Percentiles rank a stretch among this genome's conserved stretches.
Conservation (phyloP, 805 yeast genomes). For the Metschnikowia proteae region DNA sequence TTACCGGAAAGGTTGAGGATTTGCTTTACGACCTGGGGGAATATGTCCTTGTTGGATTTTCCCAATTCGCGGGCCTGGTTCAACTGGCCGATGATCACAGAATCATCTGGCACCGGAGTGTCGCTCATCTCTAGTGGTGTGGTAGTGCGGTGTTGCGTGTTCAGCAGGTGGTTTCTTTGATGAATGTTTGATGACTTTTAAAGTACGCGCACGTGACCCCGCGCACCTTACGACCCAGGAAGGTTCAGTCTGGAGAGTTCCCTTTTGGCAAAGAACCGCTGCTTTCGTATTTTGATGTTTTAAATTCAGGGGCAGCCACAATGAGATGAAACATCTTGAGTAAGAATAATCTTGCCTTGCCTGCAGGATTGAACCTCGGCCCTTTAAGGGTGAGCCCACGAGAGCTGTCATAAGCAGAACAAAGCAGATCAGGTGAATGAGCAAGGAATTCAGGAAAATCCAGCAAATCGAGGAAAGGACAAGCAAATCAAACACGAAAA, state of each 20-base stretch:
- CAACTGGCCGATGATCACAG: slow-evolving; percentile 26
- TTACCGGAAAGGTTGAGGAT: slow-evolving; percentile 35
- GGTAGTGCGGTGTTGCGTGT: neutral
- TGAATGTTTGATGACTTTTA: neutral
- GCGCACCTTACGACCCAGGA: neutral
- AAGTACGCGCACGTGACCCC: slow-evolving; percentile 2
- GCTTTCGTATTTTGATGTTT: too few relatives aligned
- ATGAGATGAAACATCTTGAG: too few relatives aligned
- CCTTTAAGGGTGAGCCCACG: too few relatives aligned
- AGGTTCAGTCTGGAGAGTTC: neutral
- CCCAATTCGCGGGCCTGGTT: slow-evolving; percentile 39
- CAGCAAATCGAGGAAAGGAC: too few relatives aligned
- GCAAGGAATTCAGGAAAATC: too few relatives aligned
- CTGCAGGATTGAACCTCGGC: too few relatives aligned
- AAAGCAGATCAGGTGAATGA: too few relatives aligned
- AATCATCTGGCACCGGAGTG: slow-evolving; percentile 8
- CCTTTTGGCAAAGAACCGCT: too few relatives aligned
- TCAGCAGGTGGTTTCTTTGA: neutral
- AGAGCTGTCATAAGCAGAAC: too few relatives aligned
- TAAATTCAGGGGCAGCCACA: too few relatives aligned
- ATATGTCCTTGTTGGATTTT: slow-evolving; percentile 26
- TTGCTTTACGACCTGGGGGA: slow-evolving; percentile 43
- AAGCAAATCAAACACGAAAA: too few relatives aligned
- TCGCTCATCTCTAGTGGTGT: slow-evolving; percentile 2
- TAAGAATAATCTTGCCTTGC: too few relatives aligned